Percentiles rank a stretch among this genome's conserved stretches.
Conservation (phyloP, 805 yeast species). For the Saccharomycopsis fermentans region DNA sequence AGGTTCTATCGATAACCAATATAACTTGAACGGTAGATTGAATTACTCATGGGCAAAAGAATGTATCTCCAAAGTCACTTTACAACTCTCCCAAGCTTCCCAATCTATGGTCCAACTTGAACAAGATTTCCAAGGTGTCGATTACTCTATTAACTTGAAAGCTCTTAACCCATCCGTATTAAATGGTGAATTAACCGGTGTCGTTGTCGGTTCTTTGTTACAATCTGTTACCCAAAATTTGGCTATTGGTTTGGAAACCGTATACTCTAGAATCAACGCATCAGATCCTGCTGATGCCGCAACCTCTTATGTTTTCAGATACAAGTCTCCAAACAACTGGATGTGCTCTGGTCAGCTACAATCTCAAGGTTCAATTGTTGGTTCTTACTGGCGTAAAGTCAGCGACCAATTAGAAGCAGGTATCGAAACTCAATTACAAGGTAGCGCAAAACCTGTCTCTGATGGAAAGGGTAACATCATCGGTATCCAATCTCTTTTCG, state of each 20-base stretch:
- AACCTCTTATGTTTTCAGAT: conserved; percentile 82
- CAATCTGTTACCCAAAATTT: conserved; percentile 80
- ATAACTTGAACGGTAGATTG: conserved; percentile 76
- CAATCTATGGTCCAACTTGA: conserved; percentile 93
- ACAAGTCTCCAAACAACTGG: conserved; percentile 74
- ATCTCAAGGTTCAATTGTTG: conserved; percentile 82
- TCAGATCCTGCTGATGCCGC: conserved; percentile 84
- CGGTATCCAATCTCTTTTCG: conserved; percentile 75
- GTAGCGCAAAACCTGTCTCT: conserved; percentile 62
- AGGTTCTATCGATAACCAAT: conserved; percentile 85
- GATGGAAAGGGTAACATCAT: conserved; percentile 71
- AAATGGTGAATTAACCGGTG: conserved; percentile 76
- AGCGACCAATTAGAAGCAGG: conserved; percentile 93
- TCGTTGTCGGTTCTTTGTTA: conserved; percentile 80
- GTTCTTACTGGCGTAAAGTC: conserved; percentile 90
- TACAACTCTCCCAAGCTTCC: conserved; percentile 82
- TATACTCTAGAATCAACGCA: conserved; percentile 65
- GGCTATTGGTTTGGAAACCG: conserved; percentile 85
- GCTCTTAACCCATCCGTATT: conserved; percentile 79
- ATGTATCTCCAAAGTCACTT: conserved; percentile 70
- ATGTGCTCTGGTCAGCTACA: conserved; percentile 87
- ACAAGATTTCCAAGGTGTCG: conserved; percentile 88
- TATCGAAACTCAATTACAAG: conserved; percentile 74
- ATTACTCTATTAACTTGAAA: conserved; percentile 82
- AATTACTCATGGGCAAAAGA: conserved; percentile 84